A percentile compares a stretch with the other conserved stretches of the same genome.
phyloP scores from a whole-genome alignment of 2,329 filamentous ascomycete species.

The Alternaria brassicae region DNA sequence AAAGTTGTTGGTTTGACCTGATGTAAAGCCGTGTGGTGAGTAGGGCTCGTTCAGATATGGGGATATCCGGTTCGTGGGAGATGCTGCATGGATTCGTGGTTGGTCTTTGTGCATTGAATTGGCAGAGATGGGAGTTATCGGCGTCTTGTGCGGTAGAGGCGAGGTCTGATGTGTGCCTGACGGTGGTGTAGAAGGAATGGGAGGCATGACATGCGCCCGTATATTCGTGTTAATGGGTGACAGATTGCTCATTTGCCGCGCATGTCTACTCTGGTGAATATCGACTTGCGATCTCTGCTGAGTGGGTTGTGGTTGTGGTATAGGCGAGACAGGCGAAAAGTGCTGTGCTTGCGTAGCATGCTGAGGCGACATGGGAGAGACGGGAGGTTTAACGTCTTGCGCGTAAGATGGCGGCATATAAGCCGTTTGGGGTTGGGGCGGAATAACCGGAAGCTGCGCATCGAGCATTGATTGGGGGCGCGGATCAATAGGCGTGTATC shows the following conservation, averaged over 20 bases:
- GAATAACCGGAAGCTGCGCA: constrained; percentile 30
- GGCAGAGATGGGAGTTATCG: constrained; percentile 39
- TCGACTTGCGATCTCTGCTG: constrained; percentile 24
- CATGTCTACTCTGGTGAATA: constrained; percentile 34
- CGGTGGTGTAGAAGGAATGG: constrained; percentile 37
- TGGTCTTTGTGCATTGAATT: constrained; percentile 21
- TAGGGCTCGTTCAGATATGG: constrained; percentile 36
- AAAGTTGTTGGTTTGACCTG: constrained; percentile 28
- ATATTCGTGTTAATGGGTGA: constrained; percentile 44
- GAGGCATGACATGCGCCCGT: constrained; percentile 27
- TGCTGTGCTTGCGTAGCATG: constrained; percentile 24
- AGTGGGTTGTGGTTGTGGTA: constrained; percentile 23
- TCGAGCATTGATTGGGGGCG: constrained; percentile 38
- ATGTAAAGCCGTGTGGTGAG: constrained; percentile 42
- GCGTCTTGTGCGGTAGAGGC: constrained; percentile 35
- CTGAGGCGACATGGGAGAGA: constrained; percentile 37
- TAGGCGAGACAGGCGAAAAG: constrained; percentile 36
- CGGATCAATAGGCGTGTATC: constrained; percentile 33
- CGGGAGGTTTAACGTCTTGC: constrained; percentile 33
- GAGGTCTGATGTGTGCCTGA: constrained; percentile 29
- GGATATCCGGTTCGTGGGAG: constrained; percentile 20
- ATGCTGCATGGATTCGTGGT: constrained; percentile 6
- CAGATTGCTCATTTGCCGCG: constrained; percentile 43
- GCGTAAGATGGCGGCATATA: constrained; percentile 31
- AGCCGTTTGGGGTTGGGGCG: constrained; percentile 31